A percentile compares a stretch with the other conserved stretches of the same genome.
Conservation (phyloP, 2,329 filamentous ascomycete species). For the Colletotrichum simmondsii region DNA sequence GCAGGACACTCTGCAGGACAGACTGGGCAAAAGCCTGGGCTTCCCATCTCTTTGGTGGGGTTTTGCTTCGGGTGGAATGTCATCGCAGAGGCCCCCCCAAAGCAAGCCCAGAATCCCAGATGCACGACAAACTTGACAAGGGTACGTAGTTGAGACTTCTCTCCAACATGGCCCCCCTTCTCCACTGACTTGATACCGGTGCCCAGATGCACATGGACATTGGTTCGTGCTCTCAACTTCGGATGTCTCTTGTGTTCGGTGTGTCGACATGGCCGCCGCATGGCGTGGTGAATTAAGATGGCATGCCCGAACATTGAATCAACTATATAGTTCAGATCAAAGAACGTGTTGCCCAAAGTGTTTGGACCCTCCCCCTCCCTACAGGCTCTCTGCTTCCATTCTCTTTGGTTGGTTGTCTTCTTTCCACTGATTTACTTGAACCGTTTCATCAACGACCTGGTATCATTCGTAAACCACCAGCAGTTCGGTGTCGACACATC, state of each 20-base stretch:
- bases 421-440: neutral
- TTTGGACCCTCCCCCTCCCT: neutral
- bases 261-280: no score
- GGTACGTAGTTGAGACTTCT: conserved; percentile 28
- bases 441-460: conserved; percentile 7
- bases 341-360: conserved; percentile 15
- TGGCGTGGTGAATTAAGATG: conserved; percentile 21
- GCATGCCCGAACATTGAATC: conserved; percentile 12
- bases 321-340: conserved; percentile 33
- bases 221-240: conserved; percentile 29
- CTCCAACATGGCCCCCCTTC: conserved; percentile 12
- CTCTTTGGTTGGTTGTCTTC: conserved; percentile 12
- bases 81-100: no score
- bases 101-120: neutral
- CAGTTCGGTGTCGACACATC: conserved; percentile 17
- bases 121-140: conserved; percentile 12
- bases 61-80: no score
- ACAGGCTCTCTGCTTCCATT: conserved; percentile 13
- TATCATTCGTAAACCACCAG: neutral
- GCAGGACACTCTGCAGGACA: no score
- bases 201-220: conserved; percentile 24
- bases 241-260: conserved; percentile 9
- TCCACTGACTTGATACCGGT: conserved; percentile 31
- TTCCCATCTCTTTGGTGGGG: no score
- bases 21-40: no score